Evolutionary conservation across 2,329 filamentous ascomycete species (phyloP), one percentile per base, ranked within the genome.

Genomic region (Colletotrichum sojae): DNA sequence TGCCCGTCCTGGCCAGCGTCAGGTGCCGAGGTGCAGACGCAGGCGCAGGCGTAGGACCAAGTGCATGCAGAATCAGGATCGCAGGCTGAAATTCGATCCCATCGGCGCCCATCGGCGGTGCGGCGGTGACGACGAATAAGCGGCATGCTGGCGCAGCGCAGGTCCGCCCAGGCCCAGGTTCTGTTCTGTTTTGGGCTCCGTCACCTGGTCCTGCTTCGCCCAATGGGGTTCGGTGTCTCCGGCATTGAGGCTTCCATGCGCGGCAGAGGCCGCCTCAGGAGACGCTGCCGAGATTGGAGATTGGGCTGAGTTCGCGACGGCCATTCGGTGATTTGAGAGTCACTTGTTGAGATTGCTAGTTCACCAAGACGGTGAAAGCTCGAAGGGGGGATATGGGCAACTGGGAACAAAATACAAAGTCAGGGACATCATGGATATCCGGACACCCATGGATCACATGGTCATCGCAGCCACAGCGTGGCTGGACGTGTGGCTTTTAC

Each of bases 1-100:
- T 45, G 36, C 6, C 16, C 39, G 52, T 20, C 39, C 20, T 25
- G 40, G 49, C 31, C 55, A 45, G 18, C 39, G 36, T 65, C 66
- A 69, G 66, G 53, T 65, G 66, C 55, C 61, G 55, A 58, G 54
- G 66, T 65, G 46, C 53, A 58, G 40, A 15, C 13, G 15, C 3
- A 15, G 13, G 40, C 40, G 16, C 13, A n/a, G 40, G 16, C 45
- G 6, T n/a, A 36, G 31, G 31, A 10, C 31, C 31, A 36, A 36
- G 31, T 36, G 31, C 16, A n/a, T n/a, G 45, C 45, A n/a, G 45
- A n/a, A 20, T n/a, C 45, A 48, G 45, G 45, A 48, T 18, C 45
- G 18, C 45, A 48, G 45, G 45, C 45, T 15, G 40, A 43, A 43
- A n/a, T n/a, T 15, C 40, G 40, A 43, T 43, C 40, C 40, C 45